phyloP scores from a whole-genome alignment of 2,329 filamentous ascomycete species.

The Trichoderma citrinoviride region DNA sequence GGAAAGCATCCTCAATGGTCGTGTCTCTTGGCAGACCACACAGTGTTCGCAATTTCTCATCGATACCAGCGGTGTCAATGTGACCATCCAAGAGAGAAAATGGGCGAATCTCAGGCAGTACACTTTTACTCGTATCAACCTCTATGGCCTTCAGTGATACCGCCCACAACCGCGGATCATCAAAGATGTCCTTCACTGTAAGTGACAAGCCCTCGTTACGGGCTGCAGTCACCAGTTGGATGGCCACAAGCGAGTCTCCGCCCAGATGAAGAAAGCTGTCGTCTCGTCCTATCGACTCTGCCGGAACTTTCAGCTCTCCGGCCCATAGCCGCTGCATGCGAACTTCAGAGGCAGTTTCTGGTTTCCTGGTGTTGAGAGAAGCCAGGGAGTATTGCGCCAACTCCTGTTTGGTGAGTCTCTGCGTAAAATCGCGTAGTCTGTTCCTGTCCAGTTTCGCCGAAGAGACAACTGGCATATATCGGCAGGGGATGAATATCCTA shows the following conservation, averaged over 20 bases:
- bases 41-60: background rate
- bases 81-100: background rate
- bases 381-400: background rate
- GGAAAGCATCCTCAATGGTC: conserved; percentile 30
- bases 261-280: conserved; percentile 31
- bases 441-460: conserved; percentile 11
- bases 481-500: background rate
- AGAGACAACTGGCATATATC: conserved; percentile 1
- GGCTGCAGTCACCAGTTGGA: conserved; percentile 22
- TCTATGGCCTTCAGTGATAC: background rate
- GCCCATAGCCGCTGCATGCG: conserved; percentile 19
- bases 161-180: conserved; percentile 15
- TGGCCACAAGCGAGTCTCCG: conserved; percentile 31
- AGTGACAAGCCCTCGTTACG: background rate
- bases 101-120: background rate
- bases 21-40: background rate
- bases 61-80: rapidly evolving
- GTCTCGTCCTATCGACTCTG: conserved; percentile 31
- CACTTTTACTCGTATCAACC: background rate
- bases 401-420: background rate
- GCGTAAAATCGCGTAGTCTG: background rate
- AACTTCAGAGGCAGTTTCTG: background rate
- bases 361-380: background rate
- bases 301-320: background rate
- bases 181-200: conserved; percentile 23